Evolutionary conservation across 2,329 filamentous ascomycete species (phyloP), one percentile per base, ranked within the genome.

Genomic region (Alternaria angustiovoidea): DNA sequence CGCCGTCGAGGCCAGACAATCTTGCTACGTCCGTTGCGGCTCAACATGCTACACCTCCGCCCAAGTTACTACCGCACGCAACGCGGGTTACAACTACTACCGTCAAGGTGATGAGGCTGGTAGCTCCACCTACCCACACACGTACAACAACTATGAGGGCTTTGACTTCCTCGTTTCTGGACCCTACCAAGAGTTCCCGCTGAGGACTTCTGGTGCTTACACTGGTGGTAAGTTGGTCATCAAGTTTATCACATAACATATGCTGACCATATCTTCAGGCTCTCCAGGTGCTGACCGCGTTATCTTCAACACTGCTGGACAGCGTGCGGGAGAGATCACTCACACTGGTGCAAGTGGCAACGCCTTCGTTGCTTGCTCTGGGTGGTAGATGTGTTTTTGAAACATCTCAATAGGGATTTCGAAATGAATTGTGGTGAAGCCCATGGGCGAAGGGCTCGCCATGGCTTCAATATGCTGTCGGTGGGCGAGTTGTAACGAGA

Each of bases 331-430:
- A 38, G 80, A 85, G 28, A 90, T 92, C 63, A 92, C 90, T 0
- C 90, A 92, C 71, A 90, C 87, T 22, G 89, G 89, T 28, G 89
- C 89, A 18, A 86, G 83, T 51, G 88, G 88, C 7, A 88, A 91
- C 75, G 81, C 85, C 77, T 92, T 92, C 77, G 87, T 91, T 57
- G 84, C 81, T n/a, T 91, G 89, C 74, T 74, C 73, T 42, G 80
- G 80, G 30, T 70, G 65, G 64, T 68, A 62, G 36, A 58, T 32
- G 16, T n/a, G 2, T 8, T 26, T 22, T 22, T 6, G 22, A 6
- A n/a, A 43, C 32, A 36, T 36, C 32, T 14, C 32, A 6, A 16
- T 14, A 12, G 14, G 2, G 32, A 7, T 3, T 36, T 12, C 12
- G 12, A 16, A 14, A 16, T 16, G 32, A 36, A 36, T 14, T 12